Conservation (phyloP, 129 eudicot genomes). For the Calendula officinalis region DNA sequence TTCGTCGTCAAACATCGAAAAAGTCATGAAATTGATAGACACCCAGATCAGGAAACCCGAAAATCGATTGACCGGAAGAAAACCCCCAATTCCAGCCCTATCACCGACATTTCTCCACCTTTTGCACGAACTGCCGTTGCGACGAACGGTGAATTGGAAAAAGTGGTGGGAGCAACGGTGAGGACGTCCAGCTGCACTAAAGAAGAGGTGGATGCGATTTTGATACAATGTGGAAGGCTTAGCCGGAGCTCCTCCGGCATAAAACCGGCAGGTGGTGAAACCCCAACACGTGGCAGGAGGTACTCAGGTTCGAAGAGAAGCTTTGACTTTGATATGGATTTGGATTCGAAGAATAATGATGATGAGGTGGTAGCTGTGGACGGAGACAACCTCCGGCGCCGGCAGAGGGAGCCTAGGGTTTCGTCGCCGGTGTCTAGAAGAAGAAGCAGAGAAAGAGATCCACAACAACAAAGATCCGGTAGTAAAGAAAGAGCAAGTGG, state of each 20-base stretch:
- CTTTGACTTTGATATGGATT: slow-evolving; percentile 74
- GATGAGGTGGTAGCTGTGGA: slow-evolving; percentile 51
- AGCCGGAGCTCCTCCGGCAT: slow-evolving; percentile 82
- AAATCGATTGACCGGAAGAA: slow-evolving; percentile 38
- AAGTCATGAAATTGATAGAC: slow-evolving; percentile 62
- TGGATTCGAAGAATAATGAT: slow-evolving; percentile 33
- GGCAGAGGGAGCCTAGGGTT: slow-evolving; percentile 53
- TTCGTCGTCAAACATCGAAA: slow-evolving; percentile 63
- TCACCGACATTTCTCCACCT: slow-evolving; percentile 13
- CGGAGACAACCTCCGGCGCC: slow-evolving; percentile 39
- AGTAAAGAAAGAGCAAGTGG: slow-evolving; percentile 59
- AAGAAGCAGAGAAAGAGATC: slow-evolving; percentile 74
- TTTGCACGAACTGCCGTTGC: background rate
- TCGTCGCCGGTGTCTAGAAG: slow-evolving; percentile 50
- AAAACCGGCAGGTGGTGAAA: slow-evolving; percentile 39
- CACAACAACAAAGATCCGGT: slow-evolving; percentile 54
- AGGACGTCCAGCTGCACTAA: slow-evolving; percentile 91
- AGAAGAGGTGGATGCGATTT: slow-evolving; percentile 90
- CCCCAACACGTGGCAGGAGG: slow-evolving; percentile 47
- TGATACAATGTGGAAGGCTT: slow-evolving; percentile 93
- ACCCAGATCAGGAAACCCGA: slow-evolving; percentile 39
- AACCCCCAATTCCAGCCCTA: slow-evolving; percentile 9
- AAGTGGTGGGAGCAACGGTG: slow-evolving; percentile 39
- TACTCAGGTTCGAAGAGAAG: slow-evolving; percentile 88
- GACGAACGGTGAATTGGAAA: slow-evolving; percentile 18